Evolutionary conservation across 495 filamentous ascomycete species (phyloP).

Genomic region (Neurospora sp.): DNA sequence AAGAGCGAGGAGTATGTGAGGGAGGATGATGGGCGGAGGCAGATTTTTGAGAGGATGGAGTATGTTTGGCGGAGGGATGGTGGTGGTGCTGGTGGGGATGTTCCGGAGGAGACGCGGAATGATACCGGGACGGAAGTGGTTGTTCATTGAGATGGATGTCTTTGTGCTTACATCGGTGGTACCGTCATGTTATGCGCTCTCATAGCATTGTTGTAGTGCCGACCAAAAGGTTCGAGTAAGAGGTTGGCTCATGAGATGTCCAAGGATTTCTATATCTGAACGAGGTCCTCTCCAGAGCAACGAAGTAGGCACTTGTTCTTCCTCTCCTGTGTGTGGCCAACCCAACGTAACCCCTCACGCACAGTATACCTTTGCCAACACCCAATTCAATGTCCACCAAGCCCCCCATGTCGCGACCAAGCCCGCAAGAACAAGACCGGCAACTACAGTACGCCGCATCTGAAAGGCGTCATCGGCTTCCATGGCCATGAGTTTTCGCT

Average conservation of each 20-base stretch:
- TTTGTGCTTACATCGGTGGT: background rate
- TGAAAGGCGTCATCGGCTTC: constrained; percentile 44
- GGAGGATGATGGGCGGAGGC: background rate
- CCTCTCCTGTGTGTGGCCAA: background rate
- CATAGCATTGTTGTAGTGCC: background rate
- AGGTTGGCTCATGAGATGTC: background rate
- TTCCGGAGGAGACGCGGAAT: background rate
- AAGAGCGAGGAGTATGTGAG: constrained; percentile 4
- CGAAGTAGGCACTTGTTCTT: background rate
- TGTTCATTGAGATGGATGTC: background rate
- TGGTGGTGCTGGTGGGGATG: background rate
- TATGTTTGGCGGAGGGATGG: constrained; percentile 14
- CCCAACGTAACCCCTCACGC: background rate
- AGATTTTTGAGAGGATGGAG: background rate
- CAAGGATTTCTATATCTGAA: background rate
- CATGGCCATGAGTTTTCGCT: constrained; percentile 38
- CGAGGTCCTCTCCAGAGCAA: background rate
- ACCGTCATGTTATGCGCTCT: background rate
- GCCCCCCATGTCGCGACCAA: constrained; percentile 14
- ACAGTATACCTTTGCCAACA: background rate
- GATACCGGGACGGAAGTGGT: background rate
- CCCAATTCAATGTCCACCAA: constrained; percentile 20
- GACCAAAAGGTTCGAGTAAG: background rate
- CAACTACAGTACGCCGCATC: constrained; percentile 30
- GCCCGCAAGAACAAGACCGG: constrained; percentile 20